A percentile compares a stretch with the other conserved stretches of the same genome.
phyloP scores from a whole-genome alignment of 176 grass and related monocot genomes.

The Triticum aestivum region DNA sequence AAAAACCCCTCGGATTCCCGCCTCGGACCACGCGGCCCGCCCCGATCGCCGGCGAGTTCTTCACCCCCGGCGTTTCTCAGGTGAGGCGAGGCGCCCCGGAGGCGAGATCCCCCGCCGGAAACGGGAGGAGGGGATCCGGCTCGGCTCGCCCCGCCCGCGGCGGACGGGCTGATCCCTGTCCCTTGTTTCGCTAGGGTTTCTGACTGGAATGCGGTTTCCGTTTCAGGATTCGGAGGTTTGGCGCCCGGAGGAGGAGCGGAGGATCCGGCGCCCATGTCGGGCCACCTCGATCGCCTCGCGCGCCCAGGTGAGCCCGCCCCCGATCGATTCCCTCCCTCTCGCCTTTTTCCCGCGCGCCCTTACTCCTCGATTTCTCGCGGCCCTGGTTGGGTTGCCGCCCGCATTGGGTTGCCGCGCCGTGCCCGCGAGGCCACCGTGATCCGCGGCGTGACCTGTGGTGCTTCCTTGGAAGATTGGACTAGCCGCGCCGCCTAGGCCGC shows the following conservation, averaged over 20 bases:
- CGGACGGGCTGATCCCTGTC: not conserved
- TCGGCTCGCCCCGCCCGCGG: not conserved
- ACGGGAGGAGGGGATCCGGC: not conserved
- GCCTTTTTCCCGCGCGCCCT: not conserved
- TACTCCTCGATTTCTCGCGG: not conserved
- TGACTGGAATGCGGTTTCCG: constrained; percentile 67
- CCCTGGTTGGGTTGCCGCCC: not conserved
- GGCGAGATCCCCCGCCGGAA: constrained; percentile 1
- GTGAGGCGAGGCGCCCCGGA: not conserved
- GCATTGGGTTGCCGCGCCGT: not conserved
- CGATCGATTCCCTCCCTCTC: not conserved
- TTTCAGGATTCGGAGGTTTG: constrained; percentile 36
- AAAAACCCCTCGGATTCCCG: constrained; percentile 30
- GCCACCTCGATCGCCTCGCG: constrained; percentile 78
- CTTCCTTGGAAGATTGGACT: not conserved
- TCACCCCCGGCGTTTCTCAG: constrained; percentile 1
- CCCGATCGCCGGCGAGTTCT: not conserved
- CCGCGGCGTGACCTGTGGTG: not conserved
- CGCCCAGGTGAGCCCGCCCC: constrained; percentile 52
- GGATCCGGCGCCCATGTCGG: constrained; percentile 61
- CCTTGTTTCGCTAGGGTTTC: constrained; percentile 48
- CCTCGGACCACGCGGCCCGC: not conserved
- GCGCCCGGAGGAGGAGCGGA: not conserved
- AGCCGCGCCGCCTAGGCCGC: not conserved
- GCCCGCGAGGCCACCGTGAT: not conserved